Percentiles rank a stretch among this genome's conserved stretches.
Evolutionary conservation across 345 rosid species (phyloP).

Genomic region (Gossypium herbaceum): DNA sequence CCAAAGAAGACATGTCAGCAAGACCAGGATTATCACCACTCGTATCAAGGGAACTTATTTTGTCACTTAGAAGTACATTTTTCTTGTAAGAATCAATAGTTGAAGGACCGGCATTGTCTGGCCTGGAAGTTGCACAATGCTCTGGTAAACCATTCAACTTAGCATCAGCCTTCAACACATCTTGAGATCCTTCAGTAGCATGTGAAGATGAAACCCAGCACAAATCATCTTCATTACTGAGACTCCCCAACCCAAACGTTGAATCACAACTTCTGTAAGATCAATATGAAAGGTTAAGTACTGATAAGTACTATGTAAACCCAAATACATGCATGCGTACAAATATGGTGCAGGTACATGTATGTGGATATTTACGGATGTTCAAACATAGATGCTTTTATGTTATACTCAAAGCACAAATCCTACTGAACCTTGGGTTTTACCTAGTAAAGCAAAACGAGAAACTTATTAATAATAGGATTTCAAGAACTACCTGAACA

Average conservation of each 20-base stretch:
- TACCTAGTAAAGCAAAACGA: background rate
- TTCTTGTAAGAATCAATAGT: conserved; percentile 31
- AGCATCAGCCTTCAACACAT: conserved; percentile 39
- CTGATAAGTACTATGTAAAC: background rate
- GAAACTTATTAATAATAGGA: background rate
- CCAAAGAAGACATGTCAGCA: conserved; percentile 22
- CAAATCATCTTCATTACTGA: conserved; percentile 57
- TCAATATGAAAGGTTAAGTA: conserved; percentile 8
- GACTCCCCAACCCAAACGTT: conserved; percentile 62
- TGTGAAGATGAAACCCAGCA: conserved; percentile 67
- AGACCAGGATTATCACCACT: conserved; percentile 28
- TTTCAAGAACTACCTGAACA: conserved; percentile 59
- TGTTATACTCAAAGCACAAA: background rate
- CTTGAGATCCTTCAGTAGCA: conserved; percentile 49
- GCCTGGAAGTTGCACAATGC: conserved; percentile 33
- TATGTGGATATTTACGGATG: background rate
- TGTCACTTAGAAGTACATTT: conserved; percentile 29
- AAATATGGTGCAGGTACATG: background rate
- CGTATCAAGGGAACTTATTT: conserved; percentile 27
- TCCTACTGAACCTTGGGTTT: background rate
- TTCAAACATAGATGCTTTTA: background rate
- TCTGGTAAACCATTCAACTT: conserved; percentile 37
- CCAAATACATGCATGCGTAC: background rate
- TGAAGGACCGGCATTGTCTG: conserved; percentile 33
- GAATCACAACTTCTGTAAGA: conserved; percentile 77